phyloP scores from a whole-genome alignment of 192 early-diverging fungal species.

The Phlyctochytrium arcticum region DNA sequence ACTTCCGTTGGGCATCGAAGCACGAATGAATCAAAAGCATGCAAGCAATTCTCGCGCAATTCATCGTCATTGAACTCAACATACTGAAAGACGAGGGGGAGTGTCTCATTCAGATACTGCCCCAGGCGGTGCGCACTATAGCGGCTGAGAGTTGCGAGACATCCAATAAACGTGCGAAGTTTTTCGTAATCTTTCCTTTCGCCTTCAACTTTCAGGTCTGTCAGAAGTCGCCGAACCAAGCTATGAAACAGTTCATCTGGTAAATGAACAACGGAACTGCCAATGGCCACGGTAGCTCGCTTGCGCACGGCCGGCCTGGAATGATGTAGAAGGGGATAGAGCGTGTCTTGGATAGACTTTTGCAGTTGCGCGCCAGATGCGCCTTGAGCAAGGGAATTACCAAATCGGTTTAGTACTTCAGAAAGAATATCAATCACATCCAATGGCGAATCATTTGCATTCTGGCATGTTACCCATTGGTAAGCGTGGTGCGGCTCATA shows the following conservation, averaged over 20 bases:
- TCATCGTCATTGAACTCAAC: constrained; percentile 70
- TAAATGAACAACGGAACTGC: constrained; percentile 60
- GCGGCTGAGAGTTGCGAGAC: constrained; percentile 73
- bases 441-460: constrained; percentile 35
- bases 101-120: constrained; percentile 53
- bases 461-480: constrained; percentile 13
- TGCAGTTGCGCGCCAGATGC: constrained; percentile 38
- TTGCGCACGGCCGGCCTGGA: constrained; percentile 73
- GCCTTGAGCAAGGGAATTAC: constrained; percentile 46
- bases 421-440: constrained; percentile 73
- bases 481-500: no score
- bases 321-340: constrained; percentile 68
- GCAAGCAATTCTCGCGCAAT: constrained; percentile 74
- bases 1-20: constrained; percentile 76
- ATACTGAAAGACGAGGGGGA: constrained; percentile 62
- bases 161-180: constrained; percentile 69
- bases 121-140: constrained; percentile 65
- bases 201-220: constrained; percentile 47
- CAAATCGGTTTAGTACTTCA: constrained; percentile 70
- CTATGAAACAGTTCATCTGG: constrained; percentile 70
- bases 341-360: constrained; percentile 55
- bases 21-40: constrained; percentile 73
- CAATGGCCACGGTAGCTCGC: constrained; percentile 66
- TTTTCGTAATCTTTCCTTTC: constrained; percentile 57
- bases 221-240: constrained; percentile 51